Base-by-base conservation (phyloP, 176 grass and related monocot genomes). In the Aegilops bicornis region DNA sequence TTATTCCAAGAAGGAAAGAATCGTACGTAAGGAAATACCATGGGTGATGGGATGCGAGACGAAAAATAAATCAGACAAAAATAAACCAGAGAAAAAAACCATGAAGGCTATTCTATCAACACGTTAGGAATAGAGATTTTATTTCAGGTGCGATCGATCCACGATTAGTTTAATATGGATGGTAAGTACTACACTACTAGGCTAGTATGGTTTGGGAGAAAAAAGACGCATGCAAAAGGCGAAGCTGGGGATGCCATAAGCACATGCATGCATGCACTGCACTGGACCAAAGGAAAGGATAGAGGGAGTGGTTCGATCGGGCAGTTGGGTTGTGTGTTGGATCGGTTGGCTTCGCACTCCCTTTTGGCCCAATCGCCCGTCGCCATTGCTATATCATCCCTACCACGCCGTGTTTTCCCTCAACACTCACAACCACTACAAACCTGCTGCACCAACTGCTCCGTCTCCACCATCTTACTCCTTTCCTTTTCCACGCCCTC, bases 301-400 rank as follows among this genome's bases (percentile, higher is more conserved):
- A 50, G 82, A 58, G 81, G 91, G 93, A 95, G 93, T 91, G 29
- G 91, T 91, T 95, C 87, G 91, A 48, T 48, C 45, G 91, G 78
- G 93, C 88, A 93, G 93, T 92, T 95, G 86, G 27, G 79, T 56
- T 45, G 56, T 74, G 91, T 91, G 78, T 91, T 95, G 93, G 93
- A 95, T 65, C 82, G 76, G 93, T 92, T 95, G 89, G 42, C 79
- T 20, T 31, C 39, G 68, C 30, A 54, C 54, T 11, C 84, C 52
- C 39, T 67, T 80, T 64, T 10, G 64, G 31, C 54, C 54, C 54
- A 58, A 58, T 6, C 59, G 24, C 25, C 17, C 37, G 8, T 43
- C 69, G 36, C 40, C 10, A 22, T 24, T 73, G 61, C 75, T 82
- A 89, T 88, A 86, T 87, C 73, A 45, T 68, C 72, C 58, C 87